Evolutionary conservation across 345 rosid species (phyloP), one percentile per base, ranked within the genome.

Genomic region (Mercurialis annua): DNA sequence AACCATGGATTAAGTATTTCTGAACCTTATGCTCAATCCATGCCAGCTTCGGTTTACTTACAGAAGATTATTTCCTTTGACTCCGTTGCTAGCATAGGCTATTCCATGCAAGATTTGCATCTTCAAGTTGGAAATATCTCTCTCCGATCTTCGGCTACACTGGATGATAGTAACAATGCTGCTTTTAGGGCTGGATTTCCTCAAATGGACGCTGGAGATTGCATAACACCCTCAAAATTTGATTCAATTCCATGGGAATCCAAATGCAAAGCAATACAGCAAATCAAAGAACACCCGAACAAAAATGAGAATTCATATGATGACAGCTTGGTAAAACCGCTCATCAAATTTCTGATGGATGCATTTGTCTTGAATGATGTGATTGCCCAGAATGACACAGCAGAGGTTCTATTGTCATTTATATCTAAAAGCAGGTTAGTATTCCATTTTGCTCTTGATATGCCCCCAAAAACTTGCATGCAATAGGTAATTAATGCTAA

Each of bases 51-150:
- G 53, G 34, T 20, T 67, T 73, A 54, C 57, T 63, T 24, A 16
- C 29, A 10, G 53, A 23, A 23, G 63, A 2, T 38, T 48, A 66
- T 50, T 38, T 49, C 70, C 63, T 42, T 75, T n/a, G 17, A n/a
- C 15, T 79, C 83, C 30, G 18, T 79, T 73, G 66, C 73, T 59
- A 79, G 83, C 73, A 71, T 82, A 43, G 81, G 66, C 31, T 76
- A 79, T 62, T 81, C 85, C 10, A 43, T 78, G 61, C 43, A 66
- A 46, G 68, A 65, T 54, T 31, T 79, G 52, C 29, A 6, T 56
- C 71, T 76, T 72, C 71, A 71, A 56, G 46, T 70, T 17, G 68
- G 77, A 40, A 57, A 33, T 61, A 66, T 69, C 63, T 71, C 85
- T 6, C 44, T 68, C 68, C 40, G 23, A 62, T 71, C 82, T 46